Base-by-base conservation (phyloP, 169 alveolate species). In the Babesia caballi region DNA sequence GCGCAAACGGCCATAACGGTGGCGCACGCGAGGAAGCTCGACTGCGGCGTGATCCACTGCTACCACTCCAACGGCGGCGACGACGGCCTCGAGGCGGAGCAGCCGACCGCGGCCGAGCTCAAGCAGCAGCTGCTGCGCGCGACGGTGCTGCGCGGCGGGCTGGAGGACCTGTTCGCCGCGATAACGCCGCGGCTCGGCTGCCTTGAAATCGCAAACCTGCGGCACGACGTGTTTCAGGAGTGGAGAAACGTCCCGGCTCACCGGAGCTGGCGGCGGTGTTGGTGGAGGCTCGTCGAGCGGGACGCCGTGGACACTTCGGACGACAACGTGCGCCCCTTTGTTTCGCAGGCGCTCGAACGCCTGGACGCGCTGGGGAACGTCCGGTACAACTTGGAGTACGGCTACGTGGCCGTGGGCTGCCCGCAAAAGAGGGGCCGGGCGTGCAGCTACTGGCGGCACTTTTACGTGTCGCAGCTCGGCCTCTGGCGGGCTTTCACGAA, bases 281-380 rank as follows among this genome's bases (percentile, higher is more conserved):
- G 87, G 87, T 78, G 87, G 87, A 30, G 83, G n/a, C 41, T 46
- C 15, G 35, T 63, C 3, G 60, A 44, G 17, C 14, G 21, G 73
- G 28, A 17, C 9, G 23, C 73, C 30, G 17, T 63, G 21, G 73
- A 63, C 47, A 42, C 47, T 2, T 44, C 73, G 9, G 73, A 63
- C 33, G 54, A 7, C 21, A 46, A 47, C 12, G 75, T 65, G 25
- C 40, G 42, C 21, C 38, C 61, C 30, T 50, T 41, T 35, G 75
- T 65, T n/a, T 12, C 57, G 19, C 65, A 70, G 49, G 58, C 74
- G n/a, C 46, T 78, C 46, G 69, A 78, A 33, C 40, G 63, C 0
- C 56, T 78, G 25, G 82, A 78, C 33, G 81, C 87, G 8, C 54
- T 78, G 56, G 87, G 87, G 11, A 78, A 78, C 76, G 76, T 78